These are phyloP conservation scores for Zizania palustris DNA, from an alignment of 202 grass and related monocot species.

Conservation along the genomic window DNA sequence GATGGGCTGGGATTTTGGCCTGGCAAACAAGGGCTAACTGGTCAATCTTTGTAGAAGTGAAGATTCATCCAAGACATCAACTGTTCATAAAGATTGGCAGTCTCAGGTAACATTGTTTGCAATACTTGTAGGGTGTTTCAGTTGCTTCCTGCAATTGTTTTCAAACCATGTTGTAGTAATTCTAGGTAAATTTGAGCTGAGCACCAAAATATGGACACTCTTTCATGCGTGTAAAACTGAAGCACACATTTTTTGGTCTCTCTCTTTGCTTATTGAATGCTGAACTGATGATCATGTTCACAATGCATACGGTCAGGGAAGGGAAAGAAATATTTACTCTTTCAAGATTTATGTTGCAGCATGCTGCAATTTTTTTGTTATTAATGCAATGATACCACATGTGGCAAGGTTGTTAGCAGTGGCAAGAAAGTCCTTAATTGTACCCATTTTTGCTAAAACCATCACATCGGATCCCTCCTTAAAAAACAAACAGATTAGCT, in stretches of 20 bases:
- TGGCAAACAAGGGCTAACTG: conserved; percentile 38
- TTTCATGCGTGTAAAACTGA: conserved; percentile 22
- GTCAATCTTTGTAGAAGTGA: conserved; percentile 78
- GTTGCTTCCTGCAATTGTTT: conserved; percentile 73
- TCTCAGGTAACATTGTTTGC: conserved; percentile 78
- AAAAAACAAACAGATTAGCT: conserved; percentile 13
- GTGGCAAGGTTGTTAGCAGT: conserved; percentile 84
- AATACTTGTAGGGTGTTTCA: conserved; percentile 70
- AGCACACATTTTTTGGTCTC: conserved; percentile 1
- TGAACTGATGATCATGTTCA: not conserved
- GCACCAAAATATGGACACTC: conserved; percentile 5
- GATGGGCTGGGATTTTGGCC: too few relatives aligned
- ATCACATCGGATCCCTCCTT: conserved; percentile 67
- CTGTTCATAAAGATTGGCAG: conserved; percentile 64
- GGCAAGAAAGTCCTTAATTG: conserved; percentile 77
- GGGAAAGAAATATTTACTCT: conserved; percentile 61
- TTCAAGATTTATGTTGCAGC: conserved; percentile 76
- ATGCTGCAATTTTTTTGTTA: conserved; percentile 59
- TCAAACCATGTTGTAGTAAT: conserved; percentile 8
- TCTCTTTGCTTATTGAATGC: not conserved
- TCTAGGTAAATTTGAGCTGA: conserved; percentile 9
- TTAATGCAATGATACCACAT: conserved; percentile 70
- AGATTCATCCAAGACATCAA: conserved; percentile 71
- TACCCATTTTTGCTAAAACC: conserved; percentile 61
- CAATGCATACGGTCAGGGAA: conserved; percentile 11